These are phyloP conservation scores for Diaporthe citri DNA, from an alignment of 2,329 filamentous ascomycete genomes.

Conservation along the genomic window DNA sequence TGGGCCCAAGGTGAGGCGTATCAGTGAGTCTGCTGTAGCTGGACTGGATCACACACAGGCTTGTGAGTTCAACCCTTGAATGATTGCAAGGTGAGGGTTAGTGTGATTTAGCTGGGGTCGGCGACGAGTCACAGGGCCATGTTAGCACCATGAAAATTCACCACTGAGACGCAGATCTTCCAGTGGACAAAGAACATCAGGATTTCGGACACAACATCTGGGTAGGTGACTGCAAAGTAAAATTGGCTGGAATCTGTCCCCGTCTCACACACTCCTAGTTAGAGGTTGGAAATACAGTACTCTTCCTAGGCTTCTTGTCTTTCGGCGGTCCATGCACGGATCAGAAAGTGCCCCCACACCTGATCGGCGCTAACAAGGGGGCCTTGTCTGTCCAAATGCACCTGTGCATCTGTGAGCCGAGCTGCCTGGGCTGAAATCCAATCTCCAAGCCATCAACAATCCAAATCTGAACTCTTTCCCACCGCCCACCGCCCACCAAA, in stretches of 20 bases:
- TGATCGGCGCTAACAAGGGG: slow-evolving; percentile 13
- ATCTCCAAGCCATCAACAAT: slow-evolving; percentile 1
- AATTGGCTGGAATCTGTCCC: not conserved
- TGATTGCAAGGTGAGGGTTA: slow-evolving; percentile 35
- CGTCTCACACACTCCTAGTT: too few species aligned
- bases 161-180: not conserved
- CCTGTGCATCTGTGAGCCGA: not conserved
- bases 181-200: not conserved
- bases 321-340: slow-evolving; percentile 6
- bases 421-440: slow-evolving; percentile 21
- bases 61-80: not conserved
- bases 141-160: not conserved
- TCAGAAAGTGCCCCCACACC: slow-evolving; percentile 11
- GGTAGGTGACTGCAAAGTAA: not conserved
- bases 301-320: not conserved
- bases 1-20: not conserved
- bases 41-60: not conserved
- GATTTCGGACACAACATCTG: not conserved
- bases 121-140: slow-evolving; percentile 22
- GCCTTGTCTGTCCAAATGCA: not conserved
- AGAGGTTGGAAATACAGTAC: not conserved
- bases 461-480: slow-evolving; percentile 5
- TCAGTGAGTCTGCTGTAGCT: not conserved
- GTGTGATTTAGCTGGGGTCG: slow-evolving; percentile 9
- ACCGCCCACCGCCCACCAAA: not conserved